Evolutionary conservation across 2,329 filamentous ascomycete genomes (phyloP).

Genomic region (Pseudocercospora ulei): DNA sequence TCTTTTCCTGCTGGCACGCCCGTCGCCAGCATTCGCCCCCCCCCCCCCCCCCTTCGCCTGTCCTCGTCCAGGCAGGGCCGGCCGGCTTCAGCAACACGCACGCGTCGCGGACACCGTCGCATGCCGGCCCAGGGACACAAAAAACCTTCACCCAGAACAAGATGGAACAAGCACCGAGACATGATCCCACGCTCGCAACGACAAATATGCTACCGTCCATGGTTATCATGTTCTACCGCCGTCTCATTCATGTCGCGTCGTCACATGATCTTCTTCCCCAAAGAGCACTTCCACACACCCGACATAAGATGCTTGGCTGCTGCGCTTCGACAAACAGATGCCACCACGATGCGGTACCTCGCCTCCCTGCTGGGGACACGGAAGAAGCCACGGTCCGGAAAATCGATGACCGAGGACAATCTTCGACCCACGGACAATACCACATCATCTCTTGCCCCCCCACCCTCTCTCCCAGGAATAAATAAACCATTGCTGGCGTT

Average conservation of each 20-base stretch:
- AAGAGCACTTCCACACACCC: slow-evolving; percentile 7
- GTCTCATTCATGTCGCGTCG: slow-evolving; percentile 12
- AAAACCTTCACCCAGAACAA: not conserved
- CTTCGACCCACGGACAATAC: slow-evolving; percentile 8
- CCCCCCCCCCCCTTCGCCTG: too few species aligned
- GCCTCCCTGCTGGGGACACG: slow-evolving; percentile 3
- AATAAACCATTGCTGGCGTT: slow-evolving; percentile 35
- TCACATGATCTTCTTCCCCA: slow-evolving; percentile 14
- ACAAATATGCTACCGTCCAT: slow-evolving; percentile 11
- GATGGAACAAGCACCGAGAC: not conserved
- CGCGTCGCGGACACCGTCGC: slow-evolving; percentile 1
- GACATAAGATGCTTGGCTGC: slow-evolving; percentile 5
- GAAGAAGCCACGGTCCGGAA: slow-evolving; percentile 5
- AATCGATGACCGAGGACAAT: slow-evolving; percentile 9
- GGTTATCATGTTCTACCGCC: slow-evolving; percentile 11
- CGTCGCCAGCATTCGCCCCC: too few species aligned
- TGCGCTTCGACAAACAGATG: slow-evolving; percentile 7
- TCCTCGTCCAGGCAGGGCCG: too few species aligned
- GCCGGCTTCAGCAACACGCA: too few species aligned
- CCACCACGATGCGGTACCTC: slow-evolving; percentile 3
- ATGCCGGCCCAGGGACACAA: slow-evolving; percentile 1
- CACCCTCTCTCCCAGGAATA: slow-evolving; percentile 9
- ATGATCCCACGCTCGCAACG: not conserved
- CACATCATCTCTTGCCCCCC: slow-evolving; percentile 9
- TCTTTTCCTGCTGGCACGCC: slow-evolving; percentile 5